phyloP scores from a whole-genome alignment of 2,329 filamentous ascomycete species.

The Cadophora gregata region DNA sequence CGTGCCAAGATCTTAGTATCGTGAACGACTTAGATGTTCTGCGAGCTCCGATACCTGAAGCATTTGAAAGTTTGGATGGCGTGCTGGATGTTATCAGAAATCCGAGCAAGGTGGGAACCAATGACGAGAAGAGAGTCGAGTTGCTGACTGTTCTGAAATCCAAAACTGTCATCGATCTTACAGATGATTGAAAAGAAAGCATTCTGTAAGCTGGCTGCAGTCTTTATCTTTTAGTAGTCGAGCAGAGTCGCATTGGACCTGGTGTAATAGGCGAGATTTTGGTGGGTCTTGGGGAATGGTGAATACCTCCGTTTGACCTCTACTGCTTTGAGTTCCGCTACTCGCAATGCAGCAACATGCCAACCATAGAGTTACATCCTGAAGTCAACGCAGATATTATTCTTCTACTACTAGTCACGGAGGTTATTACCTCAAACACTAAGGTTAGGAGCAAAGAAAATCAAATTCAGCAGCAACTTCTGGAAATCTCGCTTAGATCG shows the following conservation, averaged over 20 bases:
- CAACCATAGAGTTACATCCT: background rate
- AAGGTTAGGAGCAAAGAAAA: background rate
- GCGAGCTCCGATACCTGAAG: slow-evolving; percentile 17
- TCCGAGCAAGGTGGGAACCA: slow-evolving; percentile 5
- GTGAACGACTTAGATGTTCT: slow-evolving; percentile 16
- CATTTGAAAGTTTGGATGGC: slow-evolving; percentile 24
- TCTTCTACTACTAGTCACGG: background rate
- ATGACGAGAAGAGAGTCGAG: background rate
- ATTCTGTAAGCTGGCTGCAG: background rate
- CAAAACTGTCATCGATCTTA: slow-evolving; percentile 20
- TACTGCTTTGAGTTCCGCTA: background rate
- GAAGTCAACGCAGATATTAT: background rate
- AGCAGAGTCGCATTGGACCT: background rate
- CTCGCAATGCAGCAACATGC: background rate
- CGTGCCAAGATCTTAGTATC: slow-evolving; percentile 13
- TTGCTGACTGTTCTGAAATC: background rate
- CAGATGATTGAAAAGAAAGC: slow-evolving; percentile 9
- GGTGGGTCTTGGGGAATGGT: too few relatives aligned
- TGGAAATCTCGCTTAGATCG: background rate
- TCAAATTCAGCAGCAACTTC: background rate
- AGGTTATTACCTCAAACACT: background rate
- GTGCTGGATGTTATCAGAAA: slow-evolving; percentile 17
- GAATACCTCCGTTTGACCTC: background rate
- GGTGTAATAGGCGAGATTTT: background rate
- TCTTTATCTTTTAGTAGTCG: background rate